These are phyloP conservation scores for Nadsonia starkeyi-henricii DNA, from an alignment of 1,139 yeast species.

Conservation along the genomic window DNA sequence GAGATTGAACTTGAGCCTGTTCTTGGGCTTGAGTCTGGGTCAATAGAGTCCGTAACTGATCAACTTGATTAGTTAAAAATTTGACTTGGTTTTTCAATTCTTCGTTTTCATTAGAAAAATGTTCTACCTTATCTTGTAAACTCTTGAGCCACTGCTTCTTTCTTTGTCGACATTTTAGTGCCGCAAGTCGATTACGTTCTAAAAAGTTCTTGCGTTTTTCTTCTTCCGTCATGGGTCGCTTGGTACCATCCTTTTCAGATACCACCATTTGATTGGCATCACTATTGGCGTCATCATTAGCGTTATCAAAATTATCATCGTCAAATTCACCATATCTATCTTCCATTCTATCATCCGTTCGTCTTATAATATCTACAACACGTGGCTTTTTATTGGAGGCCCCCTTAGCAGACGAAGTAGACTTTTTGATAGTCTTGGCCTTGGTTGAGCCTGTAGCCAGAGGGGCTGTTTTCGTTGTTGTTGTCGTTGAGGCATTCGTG, in stretches of 20 bases:
- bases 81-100: slow-evolving; percentile 46
- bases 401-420: slow-evolving; percentile 9
- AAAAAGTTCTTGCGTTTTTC: slow-evolving; percentile 71
- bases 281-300: neutral
- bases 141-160: slow-evolving; percentile 80
- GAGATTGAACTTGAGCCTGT: too few species aligned
- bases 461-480: too few species aligned
- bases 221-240: slow-evolving; percentile 31
- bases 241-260: slow-evolving; percentile 12
- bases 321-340: neutral
- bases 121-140: slow-evolving; percentile 65
- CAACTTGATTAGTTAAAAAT: slow-evolving; percentile 45
- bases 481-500: too few species aligned
- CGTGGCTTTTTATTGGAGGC: too few species aligned
- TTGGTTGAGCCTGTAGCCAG: neutral
- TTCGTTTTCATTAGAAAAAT: slow-evolving; percentile 59
- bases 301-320: neutral
- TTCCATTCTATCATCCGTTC: too few species aligned
- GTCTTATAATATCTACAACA: too few species aligned
- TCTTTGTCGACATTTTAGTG: slow-evolving; percentile 87
- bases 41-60: slow-evolving; percentile 27
- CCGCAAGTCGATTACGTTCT: slow-evolving; percentile 89
- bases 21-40: too few species aligned
- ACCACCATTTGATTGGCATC: neutral
- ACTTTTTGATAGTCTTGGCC: neutral